Evolutionary conservation across 768 basidiomycete species (phyloP), one percentile per base, ranked within the genome.

Genomic region (Rickenella mellea): DNA sequence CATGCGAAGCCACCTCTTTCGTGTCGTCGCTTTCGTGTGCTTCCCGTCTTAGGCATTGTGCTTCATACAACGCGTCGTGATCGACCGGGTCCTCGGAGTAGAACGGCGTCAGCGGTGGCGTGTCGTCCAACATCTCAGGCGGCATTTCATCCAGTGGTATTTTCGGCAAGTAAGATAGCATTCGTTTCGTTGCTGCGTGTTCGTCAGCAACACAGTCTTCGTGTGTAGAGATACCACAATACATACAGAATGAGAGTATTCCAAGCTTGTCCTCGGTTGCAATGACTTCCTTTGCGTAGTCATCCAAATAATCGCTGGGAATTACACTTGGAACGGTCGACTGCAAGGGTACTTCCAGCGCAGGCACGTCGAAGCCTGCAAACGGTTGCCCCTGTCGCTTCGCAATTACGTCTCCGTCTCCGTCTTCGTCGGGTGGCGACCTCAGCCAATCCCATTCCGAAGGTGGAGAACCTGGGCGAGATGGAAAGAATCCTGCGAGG

Each of bases 191-290:
- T n/a, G n/a, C n/a, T n/a, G n/a, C n/a, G n/a, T n/a, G n/a, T n/a
- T n/a, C n/a, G n/a, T n/a, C n/a, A n/a, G n/a, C n/a, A n/a, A n/a
- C n/a, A n/a, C 11, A 17, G 24, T 17, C 10, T 30, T 15, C 29
- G 24, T 36, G 33, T 17, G 19, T 19, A 17, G 15, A 30, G 29
- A 30, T 17, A 10, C 33, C 7, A 36, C 45, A 20, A 33, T 39
- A 61, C 70, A 39, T 53, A 71, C 73, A 57, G 27, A 73, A 51
- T 39, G 65, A 60, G 42, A 75, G 55, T 20, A 73, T 59, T 22
- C 73, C 73, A 46, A 73, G 50, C 58, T 73, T 73, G 56, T 75
- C 74, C 47, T 74, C 72, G 19, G 55, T 50, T 33, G 54, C 50
- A 46, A 68, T 66, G n/a, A 56, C 52, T 22, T 59, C 58, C 45